Evolutionary conservation across 1,284 basidiomycete species (phyloP).

Genomic region (Austroboletus niveus): DNA sequence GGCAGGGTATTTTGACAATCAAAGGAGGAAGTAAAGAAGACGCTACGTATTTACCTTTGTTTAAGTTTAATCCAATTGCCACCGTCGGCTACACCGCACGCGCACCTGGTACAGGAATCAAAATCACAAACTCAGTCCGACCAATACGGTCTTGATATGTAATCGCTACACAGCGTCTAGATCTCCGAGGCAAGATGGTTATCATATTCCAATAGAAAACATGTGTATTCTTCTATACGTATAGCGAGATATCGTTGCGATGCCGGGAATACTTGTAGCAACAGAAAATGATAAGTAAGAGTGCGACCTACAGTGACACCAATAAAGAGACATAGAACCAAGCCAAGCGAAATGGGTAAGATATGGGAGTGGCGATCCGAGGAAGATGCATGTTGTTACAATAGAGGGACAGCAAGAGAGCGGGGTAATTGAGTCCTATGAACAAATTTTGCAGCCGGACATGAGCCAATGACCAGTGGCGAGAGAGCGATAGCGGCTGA

Average conservation of each 20-base stretch:
- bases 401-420: constrained; percentile 19
- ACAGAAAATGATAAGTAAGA: constrained; percentile 31
- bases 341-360: constrained; percentile 20
- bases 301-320: constrained; percentile 25
- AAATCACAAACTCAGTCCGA: not conserved
- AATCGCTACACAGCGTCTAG: not conserved
- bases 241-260: constrained; percentile 29
- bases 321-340: constrained; percentile 28
- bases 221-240: constrained; percentile 27
- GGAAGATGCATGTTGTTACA: constrained; percentile 29
- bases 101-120: not conserved
- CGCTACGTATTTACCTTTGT: constrained; percentile 21
- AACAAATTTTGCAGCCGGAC: constrained; percentile 15
- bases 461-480: constrained; percentile 1
- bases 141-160: not conserved
- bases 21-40: not conserved
- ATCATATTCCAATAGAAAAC: constrained; percentile 18
- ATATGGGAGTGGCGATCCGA: constrained; percentile 22
- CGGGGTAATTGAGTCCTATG: constrained; percentile 12
- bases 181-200: not conserved
- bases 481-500: not conserved
- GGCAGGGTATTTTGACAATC: not conserved
- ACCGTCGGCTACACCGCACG: constrained; percentile 8
- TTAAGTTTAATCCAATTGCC: constrained; percentile 22
- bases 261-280: constrained; percentile 33